phyloP scores from a whole-genome alignment of 352 stramenopile species.

The Thraustochytrium striatum region DNA sequence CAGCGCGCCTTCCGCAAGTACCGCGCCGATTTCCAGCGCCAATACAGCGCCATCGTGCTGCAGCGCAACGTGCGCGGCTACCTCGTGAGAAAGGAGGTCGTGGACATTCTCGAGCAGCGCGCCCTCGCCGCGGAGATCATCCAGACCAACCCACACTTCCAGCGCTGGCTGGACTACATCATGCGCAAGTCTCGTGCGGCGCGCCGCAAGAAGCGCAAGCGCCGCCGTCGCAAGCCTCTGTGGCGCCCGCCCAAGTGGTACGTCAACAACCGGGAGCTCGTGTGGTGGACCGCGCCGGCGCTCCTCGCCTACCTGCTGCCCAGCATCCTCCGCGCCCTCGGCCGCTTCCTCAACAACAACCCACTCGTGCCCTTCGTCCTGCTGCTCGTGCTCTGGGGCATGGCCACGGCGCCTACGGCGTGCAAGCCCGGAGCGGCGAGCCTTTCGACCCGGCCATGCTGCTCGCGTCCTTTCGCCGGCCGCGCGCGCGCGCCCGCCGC shows the following conservation, averaged over 20 bases:
- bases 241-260: slow-evolving; percentile 19
- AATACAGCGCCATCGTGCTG: slow-evolving; percentile 18
- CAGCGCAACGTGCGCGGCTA: slow-evolving; percentile 37
- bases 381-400: not conserved
- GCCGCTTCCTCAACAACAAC: not conserved
- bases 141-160: slow-evolving; percentile 39
- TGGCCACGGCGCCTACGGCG: not conserved
- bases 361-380: slow-evolving; percentile 9
- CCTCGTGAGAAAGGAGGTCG: not conserved
- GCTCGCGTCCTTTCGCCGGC: too few species aligned
- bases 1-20: slow-evolving; percentile 28
- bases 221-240: not conserved
- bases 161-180: slow-evolving; percentile 37
- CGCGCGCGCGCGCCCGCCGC: not conserved
- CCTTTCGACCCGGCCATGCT: too few species aligned
- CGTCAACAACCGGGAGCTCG: slow-evolving; percentile 10
- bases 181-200: slow-evolving; percentile 39
- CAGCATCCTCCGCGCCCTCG: not conserved
- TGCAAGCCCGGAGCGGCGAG: not conserved
- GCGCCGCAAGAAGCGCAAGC: not conserved
- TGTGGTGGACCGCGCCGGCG: slow-evolving; percentile 1
- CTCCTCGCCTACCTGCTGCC: not conserved
- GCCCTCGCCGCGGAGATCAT: slow-evolving; percentile 42
- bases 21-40: not conserved
- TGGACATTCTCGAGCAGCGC: slow-evolving; percentile 7